Base-by-base conservation (phyloP, 371 early-diverging fungal genomes). In the Syncephalastrum monosporum region DNA sequence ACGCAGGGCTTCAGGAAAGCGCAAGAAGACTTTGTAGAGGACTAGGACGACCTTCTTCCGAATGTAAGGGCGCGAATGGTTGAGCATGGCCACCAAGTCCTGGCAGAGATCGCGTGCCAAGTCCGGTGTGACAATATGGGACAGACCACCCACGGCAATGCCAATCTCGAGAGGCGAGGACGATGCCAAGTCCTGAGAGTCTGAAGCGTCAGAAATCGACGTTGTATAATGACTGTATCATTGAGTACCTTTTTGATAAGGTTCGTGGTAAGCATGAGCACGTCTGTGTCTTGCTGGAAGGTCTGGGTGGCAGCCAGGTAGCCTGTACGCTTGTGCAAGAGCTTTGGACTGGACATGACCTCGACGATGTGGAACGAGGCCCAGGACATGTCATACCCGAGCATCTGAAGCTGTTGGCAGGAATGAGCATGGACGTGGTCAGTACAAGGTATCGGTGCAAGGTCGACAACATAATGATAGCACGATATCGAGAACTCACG, bases 351-450 rank as follows among this genome's bases (percentile, higher is more conserved):
- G 1, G 96, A 91, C 97, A 98, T 97, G 49, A 95, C 94, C 69
- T 98, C 96, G n/a, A 98, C 90, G 4, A 96, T 87, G 67, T 96
- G 93, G 65, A 98, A 98, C 0, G 91, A 88, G 0, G 97, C 96
- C 97, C 97, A 98, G 3, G 86, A 84, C 91, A 94, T 94, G 65
- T 95, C 95, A 60, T 95, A 96, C 4, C 98, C 98, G 21, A 94
- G 82, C 95, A 96, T 96, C 80, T 96, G 95, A 27, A 97, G 83
- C 90, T 93, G 74, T 29, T 41, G 25, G 7, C 1, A 21, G 42
- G 21, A 21, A 21, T 21, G 41, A 27, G 14, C 17, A 21, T 55
- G 53, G 33, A 21, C 50, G 60, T 24, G 21, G 17, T 16, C 19
- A 16, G 7, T 53, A 55, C 1, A 3, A 16, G 12, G 25, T 16